Evolutionary conservation across 805 yeast genomes (phyloP), one percentile per base, ranked within the genome.

Genomic region (Candida michaelii): DNA sequence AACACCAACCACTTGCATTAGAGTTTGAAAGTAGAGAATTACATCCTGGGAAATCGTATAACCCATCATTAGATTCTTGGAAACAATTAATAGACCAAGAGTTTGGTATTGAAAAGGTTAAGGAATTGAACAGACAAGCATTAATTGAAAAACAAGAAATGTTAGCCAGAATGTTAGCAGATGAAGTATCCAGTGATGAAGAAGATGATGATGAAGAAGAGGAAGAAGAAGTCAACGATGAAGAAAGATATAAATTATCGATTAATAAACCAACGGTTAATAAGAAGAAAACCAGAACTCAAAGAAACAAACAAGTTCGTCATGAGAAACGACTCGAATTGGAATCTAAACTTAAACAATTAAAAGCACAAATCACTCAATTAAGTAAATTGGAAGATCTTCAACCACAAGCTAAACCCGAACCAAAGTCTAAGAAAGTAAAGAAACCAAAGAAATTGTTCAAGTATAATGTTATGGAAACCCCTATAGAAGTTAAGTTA

Each of bases 21-120:
- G 74, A 70, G 44, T 3, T 17, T 19, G 73, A 73, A n/a, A 54
- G 66, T 36, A 81, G 72, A 11, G 53, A 56, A 8, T 54, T 81
- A 3, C 83, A 83, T 53, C 93, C 83, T 1, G 98, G 98, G 42
- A 86, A 85, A 60, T 90, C 98, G 2, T 93, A 89, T 59, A 93
- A 93, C 59, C 99, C 99, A 18, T 76, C 91, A 10, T 70, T 82
- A 49, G 85, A 83, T 43, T 79, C 85, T 19, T 93, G 99, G 99
- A 80, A 80, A 53, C 64, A 62, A 14, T 73, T 90, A 52, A 77
- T 93, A 40, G 69, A 77, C 40, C 68, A 72, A 41, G 97, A 89
- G 63, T 83, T 74, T 52, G 73, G 60, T 40, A 69, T 72, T 42
- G 95, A 89, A 55, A 78, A 80, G 55, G 72, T 77, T 38, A 76